Evolutionary conservation across 2,329 filamentous ascomycete genomes (phyloP), one percentile per base, ranked within the genome.

Genomic region (Elsinoe perseae): DNA sequence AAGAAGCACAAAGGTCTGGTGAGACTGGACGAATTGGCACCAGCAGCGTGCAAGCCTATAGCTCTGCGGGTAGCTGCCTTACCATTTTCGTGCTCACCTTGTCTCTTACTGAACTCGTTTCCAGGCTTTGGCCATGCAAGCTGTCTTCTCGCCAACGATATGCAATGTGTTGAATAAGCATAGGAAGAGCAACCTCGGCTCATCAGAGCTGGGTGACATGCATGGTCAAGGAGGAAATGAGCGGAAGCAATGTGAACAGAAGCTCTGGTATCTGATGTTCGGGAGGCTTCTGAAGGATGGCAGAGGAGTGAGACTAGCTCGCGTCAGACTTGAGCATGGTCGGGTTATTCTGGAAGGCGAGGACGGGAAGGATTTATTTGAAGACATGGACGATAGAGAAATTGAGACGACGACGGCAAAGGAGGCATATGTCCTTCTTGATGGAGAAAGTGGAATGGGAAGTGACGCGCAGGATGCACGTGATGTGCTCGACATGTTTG

Each of bases 181-280:
- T 9, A 25, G 3, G n/a, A 34, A n/a, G 27, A 38, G 6, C 30
- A 52, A n/a, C 32, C 32, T 20, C 28, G 48, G 20, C 16, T 50
- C 18, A 12, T 28, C 21, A 14, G 6, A 7, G 16, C 7, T 14
- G 25, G 18, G 12, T 16, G 25, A 16, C 16, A 30, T 9, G 14
- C 44, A 3, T 50, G 44, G 32, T 32, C 44, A 50, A 32, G 25
- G 16, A 50, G 25, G 44, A 32, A 32, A 50, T 32, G 44, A 50
- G 44, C 7, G 25, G 32, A 21, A 16, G 25, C 12, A 50, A 50
- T 16, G 32, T 16, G 48, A 52, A 14, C 10, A n/a, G 16, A 32
- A 27, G 3, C 53, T 56, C 20, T 56, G 53, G 53, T 34, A 48
- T 44, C n/a, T 48, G 20, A 44, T 46, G 38, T 44, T 23, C 38